Evolutionary conservation across 495 filamentous ascomycete genomes (phyloP), one percentile per base, ranked within the genome.

Genomic region (Xylaria venustula): DNA sequence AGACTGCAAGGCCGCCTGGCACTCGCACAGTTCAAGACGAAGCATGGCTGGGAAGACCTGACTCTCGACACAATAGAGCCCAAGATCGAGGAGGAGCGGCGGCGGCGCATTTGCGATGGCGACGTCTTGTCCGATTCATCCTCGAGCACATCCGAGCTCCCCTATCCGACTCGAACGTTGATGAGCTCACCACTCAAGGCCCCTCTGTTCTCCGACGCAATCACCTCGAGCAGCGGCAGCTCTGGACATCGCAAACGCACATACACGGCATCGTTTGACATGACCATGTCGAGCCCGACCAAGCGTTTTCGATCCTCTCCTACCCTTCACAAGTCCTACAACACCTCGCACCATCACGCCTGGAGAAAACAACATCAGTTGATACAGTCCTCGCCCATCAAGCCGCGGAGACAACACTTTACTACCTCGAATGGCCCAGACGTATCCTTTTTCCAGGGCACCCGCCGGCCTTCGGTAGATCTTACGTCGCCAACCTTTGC

Each of bases 11-110:
- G 95, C 77, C 91, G 93, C 45, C 83, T 99, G 34, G 93, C 95
- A 64, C 84, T 98, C 52, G 94, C 94, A 71, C 93, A 90, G 77
- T 92, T 96, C 84, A 99, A 97, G 78, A 90, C 93, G 54, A 90
- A 93, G 73, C 87, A 97, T 75, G 93, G 93, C 62, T 88, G 88
- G 83, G 86, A 92, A 71, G 84, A 90, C 73, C 81, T 92, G 55
- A 85, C 87, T 40, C 81, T 93, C 52, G 88, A 89, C 65, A 84
- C 72, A 22, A 88, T 93, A 70, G 90, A 90, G 73, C 85, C 85
- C 61, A 87, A 81, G 65, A 71, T 92, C 59, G 90, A 96, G 65
- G 81, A 87, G 63, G 85, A 90, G 65, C 84, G 85, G 68, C 83
- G 84, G 58, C 88, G 85, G 67, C 80, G 88, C 52, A 72, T 77